These are phyloP conservation scores for Scolecobasidium constrictum DNA, from an alignment of 2,329 filamentous ascomycete species.

Conservation along the genomic window DNA sequence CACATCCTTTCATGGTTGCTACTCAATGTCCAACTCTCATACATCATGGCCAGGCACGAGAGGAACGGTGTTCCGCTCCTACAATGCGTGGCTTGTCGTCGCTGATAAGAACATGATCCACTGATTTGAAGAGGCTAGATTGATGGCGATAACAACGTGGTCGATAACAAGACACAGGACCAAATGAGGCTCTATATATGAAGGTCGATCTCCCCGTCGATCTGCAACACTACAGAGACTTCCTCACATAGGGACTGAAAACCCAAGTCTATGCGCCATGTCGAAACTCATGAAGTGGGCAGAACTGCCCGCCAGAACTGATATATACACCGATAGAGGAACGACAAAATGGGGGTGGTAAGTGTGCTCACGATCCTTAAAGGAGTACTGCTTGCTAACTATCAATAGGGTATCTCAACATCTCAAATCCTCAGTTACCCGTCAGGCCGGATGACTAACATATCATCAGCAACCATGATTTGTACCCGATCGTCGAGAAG, in stretches of 20 bases:
- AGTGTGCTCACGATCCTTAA: no score
- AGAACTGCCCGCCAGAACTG: slow-evolving; percentile 1
- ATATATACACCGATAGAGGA: not conserved
- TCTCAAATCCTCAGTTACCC: no score
- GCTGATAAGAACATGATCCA: no score
- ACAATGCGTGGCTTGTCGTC: no score
- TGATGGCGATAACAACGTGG: not conserved
- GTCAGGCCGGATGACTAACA: no score
- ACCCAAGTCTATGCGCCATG: not conserved
- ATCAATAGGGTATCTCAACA: no score
- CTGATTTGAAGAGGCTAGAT: no score
- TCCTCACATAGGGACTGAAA: not conserved
- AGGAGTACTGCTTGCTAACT: no score
- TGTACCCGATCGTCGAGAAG: not conserved
- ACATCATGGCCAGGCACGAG: no score
- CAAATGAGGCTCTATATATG: not conserved
- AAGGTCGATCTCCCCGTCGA: not conserved
- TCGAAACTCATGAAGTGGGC: slow-evolving; percentile 1
- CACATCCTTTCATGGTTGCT: no score
- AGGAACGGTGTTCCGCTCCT: no score
- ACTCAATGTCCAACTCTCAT: no score
- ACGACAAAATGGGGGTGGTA: slow-evolving; percentile 5
- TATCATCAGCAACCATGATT: slow-evolving; percentile 3
- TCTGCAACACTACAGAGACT: not conserved
- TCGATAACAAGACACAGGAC: not conserved